Evolutionary conservation across 1,284 basidiomycete species (phyloP).

Genomic region (Athelia sp.): DNA sequence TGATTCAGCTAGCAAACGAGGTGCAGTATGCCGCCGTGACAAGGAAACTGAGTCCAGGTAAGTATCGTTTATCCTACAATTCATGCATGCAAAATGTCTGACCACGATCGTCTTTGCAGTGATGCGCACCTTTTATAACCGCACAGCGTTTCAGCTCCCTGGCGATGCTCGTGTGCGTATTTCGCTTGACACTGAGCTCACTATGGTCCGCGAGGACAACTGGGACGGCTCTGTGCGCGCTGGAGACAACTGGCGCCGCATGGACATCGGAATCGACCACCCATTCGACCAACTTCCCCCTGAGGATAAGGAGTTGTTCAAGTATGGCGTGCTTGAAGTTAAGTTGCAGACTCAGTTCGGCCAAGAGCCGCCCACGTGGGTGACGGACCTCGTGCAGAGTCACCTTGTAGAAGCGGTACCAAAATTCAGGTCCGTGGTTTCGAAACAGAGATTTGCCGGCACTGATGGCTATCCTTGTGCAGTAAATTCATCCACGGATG

Average conservation of each 20-base stretch:
- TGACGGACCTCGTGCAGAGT: conserved; percentile 89
- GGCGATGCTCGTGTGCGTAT: conserved; percentile 98
- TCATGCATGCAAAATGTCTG: conserved; percentile 4
- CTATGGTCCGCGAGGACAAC: conserved; percentile 93
- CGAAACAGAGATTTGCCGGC: not conserved
- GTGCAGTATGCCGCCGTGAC: conserved; percentile 90
- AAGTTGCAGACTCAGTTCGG: conserved; percentile 97
- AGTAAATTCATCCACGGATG: conserved; percentile 99
- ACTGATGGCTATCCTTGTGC: conserved; percentile 13
- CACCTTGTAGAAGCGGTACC: conserved; percentile 93
- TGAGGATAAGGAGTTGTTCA: conserved; percentile 92
- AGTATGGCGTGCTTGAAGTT: conserved; percentile 93
- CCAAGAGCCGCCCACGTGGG: conserved; percentile 96
- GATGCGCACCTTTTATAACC: conserved; percentile 98
- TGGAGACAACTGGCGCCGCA: conserved; percentile 90
- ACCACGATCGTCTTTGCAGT: conserved; percentile 38
- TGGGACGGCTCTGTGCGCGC: conserved; percentile 85
- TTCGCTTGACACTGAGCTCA: conserved; percentile 95
- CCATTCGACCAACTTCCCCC: conserved; percentile 79
- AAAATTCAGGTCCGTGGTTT: conserved; percentile 66
- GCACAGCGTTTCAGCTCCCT: conserved; percentile 97
- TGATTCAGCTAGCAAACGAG: conserved; percentile 96
- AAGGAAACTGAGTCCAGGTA: conserved; percentile 80
- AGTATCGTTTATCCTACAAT: conserved; percentile 16
- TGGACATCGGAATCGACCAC: conserved; percentile 89